Conservation (phyloP, 1,139 yeast genomes). For the Zhuliangozyma blackwelliae region DNA sequence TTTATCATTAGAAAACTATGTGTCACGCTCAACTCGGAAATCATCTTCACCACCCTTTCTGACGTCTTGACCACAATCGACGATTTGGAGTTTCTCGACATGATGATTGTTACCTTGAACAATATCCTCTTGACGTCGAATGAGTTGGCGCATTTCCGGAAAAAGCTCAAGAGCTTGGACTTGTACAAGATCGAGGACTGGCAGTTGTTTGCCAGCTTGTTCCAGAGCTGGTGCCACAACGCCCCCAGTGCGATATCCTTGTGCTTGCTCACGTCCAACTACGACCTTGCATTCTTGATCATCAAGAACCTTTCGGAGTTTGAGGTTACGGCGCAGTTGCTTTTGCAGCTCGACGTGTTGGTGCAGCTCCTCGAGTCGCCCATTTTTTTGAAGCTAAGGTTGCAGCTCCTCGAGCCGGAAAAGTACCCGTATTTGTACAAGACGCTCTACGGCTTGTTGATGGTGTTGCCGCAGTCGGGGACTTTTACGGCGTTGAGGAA, state of each 20-base stretch:
- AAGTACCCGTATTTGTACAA: slow-evolving; percentile 79
- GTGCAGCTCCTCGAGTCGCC: slow-evolving; percentile 80
- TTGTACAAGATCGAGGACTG: slow-evolving; percentile 56
- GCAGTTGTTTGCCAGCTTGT: slow-evolving; percentile 68
- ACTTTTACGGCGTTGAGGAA: slow-evolving; percentile 80
- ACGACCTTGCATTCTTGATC: slow-evolving; percentile 80
- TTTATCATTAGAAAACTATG: slow-evolving; percentile 83
- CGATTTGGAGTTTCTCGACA: slow-evolving; percentile 69
- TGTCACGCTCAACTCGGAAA: slow-evolving; percentile 73
- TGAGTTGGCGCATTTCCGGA: slow-evolving; percentile 68
- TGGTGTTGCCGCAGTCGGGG: slow-evolving; percentile 94
- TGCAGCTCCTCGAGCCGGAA: slow-evolving; percentile 85
- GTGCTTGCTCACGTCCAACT: slow-evolving; percentile 83
- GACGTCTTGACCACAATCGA: slow-evolving; percentile 63
- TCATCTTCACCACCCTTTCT: slow-evolving; percentile 78
- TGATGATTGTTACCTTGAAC: slow-evolving; percentile 83
- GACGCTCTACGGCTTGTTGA: slow-evolving; percentile 84
- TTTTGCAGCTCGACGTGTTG: slow-evolving; percentile 74
- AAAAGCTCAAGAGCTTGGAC: slow-evolving; percentile 52
- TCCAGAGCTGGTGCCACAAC: slow-evolving; percentile 90
- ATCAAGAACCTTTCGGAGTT: slow-evolving; percentile 71
- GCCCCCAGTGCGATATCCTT: slow-evolving; percentile 85
- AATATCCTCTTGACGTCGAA: slow-evolving; percentile 86
- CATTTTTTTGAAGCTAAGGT: slow-evolving; percentile 78
- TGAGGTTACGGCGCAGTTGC: slow-evolving; percentile 66